A percentile compares a stretch with the other conserved stretches of the same genome.
Conservation (phyloP, 345 rosid species). For the Dipteronia sinensis region DNA sequence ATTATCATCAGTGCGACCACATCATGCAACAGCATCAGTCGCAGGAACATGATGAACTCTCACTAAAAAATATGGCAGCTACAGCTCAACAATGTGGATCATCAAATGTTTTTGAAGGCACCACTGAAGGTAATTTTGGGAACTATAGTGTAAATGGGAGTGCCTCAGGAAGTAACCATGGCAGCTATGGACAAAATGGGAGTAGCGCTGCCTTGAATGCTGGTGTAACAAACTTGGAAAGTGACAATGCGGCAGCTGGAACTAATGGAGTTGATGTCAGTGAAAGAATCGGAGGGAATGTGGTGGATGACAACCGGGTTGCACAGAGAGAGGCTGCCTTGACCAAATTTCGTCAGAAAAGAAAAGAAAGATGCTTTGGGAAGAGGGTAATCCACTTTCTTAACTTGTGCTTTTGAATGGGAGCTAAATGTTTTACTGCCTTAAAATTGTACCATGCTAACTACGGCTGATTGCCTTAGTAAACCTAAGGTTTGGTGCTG, state of each 20-base stretch:
- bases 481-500: conserved; percentile 2
- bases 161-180: conserved; percentile 71
- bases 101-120: conserved; percentile 44
- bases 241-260: conserved; percentile 56
- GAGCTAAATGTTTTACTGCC: background rate
- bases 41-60: conserved; percentile 34
- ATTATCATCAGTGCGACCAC: conserved; percentile 36
- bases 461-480: background rate
- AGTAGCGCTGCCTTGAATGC: conserved; percentile 52
- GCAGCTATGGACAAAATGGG: conserved; percentile 59
- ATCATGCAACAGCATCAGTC: conserved; percentile 31
- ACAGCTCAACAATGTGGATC: conserved; percentile 51
- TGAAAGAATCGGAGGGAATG: conserved; percentile 32
- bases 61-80: conserved; percentile 37
- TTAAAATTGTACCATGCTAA: background rate
- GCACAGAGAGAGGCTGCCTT: conserved; percentile 68
- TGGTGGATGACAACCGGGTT: conserved; percentile 35
- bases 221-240: conserved; percentile 47
- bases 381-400: conserved; percentile 53
- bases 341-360: conserved; percentile 70
- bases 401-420: background rate
- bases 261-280: conserved; percentile 36
- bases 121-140: conserved; percentile 37
- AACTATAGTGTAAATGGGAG: conserved; percentile 72
- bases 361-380: conserved; percentile 80